Conservation (phyloP, 257 asterid species). For the Solanum pimpinellifolium region DNA sequence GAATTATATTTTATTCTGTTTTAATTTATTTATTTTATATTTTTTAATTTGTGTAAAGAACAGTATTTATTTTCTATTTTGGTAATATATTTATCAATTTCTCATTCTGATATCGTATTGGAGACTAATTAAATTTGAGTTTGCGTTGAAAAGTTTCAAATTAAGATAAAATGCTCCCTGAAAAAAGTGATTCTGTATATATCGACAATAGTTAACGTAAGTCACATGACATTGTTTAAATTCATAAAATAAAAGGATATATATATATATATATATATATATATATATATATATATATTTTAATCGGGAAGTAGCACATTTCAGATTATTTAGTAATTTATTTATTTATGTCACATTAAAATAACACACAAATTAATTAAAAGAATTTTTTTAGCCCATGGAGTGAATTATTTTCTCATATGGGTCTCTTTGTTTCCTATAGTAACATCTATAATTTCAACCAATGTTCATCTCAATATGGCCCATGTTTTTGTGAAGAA, state of each 20-base stretch:
- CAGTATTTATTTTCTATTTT: no score
- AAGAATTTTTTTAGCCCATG: background rate
- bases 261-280: no score
- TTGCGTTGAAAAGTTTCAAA: no score
- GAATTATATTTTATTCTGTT: background rate
- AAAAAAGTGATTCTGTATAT: accelerated
- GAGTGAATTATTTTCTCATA: background rate
- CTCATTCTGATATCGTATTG: no score
- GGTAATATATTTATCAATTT: background rate
- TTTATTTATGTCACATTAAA: background rate
- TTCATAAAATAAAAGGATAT: no score
- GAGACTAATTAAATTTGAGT: accelerated
- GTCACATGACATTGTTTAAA: no score
- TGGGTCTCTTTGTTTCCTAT: background rate
- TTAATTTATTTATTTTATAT: no score
- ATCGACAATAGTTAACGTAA: no score
- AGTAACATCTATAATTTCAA: background rate
- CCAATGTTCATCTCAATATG: background rate
- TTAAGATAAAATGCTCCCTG: accelerated
- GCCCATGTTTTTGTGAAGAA: background rate
- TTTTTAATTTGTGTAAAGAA: no score
- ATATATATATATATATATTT: no score
- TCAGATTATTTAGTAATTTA: no score
- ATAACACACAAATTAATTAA: background rate
- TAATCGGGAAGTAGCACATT: background rate